Evolutionary conservation across 768 basidiomycete genomes (phyloP), one percentile per base, ranked within the genome.

Genomic region (Steccherinum ochraceum): DNA sequence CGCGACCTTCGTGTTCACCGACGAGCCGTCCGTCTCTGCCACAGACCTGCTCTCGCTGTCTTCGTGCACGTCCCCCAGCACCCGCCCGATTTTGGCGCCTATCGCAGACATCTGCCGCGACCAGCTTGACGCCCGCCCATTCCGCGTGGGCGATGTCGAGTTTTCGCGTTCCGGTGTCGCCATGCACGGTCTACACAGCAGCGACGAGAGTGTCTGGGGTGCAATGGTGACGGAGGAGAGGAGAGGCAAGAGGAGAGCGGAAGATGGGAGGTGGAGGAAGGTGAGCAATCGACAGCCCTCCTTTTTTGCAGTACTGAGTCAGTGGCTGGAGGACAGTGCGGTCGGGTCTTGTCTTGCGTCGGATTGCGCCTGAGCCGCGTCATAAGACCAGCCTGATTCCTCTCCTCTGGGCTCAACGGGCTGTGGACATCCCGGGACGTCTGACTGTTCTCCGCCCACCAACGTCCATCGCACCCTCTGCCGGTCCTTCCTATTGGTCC

Each of bases 321-420:
- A 35, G 30, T 7, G 30, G 30, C 30, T n/a, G n/a, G n/a, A n/a
- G n/a, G 16, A 35, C 30, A 48, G 44, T 50, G 47, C 20, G 44
- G 49, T 49, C 56, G 50, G 42, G 52, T 47, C 26, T 45, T 50
- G 50, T 52, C 52, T 57, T 57, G 53, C 56, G 53, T 47, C 42
- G 50, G 48, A 54, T 54, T 54, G 53, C 56, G 53, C 18, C 30
- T 46, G 53, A 45, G 50, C 52, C 43, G 52, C 56, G 56, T 54
- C 56, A 57, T 57, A 53, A 48, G 56, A 54, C 53, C 50, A 51
- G 45, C 42, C 30, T 20, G 48, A 43, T n/a, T 10, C 30, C 25
- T 27, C n/a, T 21, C 24, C 46, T 24, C 27, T 24, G 46, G 16
- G 23, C n/a, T 35, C 24, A 24, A 5, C 39, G 13, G 16, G 44